phyloP scores from a whole-genome alignment of 345 rosid genomes.

The Rhodamnia argentea region DNA sequence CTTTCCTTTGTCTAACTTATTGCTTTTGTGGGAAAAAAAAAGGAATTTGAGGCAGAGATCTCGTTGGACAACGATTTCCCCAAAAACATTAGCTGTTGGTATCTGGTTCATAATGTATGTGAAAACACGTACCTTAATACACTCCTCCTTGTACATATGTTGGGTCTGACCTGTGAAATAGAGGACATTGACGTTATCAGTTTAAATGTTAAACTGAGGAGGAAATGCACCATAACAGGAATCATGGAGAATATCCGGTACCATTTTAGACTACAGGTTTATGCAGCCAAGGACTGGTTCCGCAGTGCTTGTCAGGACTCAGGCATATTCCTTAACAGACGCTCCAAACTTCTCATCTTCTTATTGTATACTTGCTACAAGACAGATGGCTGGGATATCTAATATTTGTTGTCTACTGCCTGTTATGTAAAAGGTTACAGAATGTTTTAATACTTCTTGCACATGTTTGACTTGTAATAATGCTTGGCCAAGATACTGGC shows the following conservation, averaged over 20 bases:
- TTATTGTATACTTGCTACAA: background rate
- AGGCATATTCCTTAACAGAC: background rate
- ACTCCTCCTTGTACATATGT: background rate
- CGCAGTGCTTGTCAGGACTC: background rate
- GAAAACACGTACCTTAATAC: background rate
- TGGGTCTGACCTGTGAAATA: background rate
- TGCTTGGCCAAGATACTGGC: background rate
- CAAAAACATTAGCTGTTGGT: background rate
- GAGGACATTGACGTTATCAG: background rate
- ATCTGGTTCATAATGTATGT: background rate
- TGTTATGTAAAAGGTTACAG: background rate
- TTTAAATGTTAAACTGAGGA: background rate
- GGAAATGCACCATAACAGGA: background rate
- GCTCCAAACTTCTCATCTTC: background rate
- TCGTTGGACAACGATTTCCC: background rate
- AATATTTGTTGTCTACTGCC: background rate
- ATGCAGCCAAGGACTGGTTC: background rate
- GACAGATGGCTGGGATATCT: background rate
- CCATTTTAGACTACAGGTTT: background rate
- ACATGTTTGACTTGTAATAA: background rate
- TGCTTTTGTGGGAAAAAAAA: background rate
- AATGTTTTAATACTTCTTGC: background rate
- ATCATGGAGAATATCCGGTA: background rate
- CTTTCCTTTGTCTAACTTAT: background rate
- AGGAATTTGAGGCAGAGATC: background rate